Base-by-base conservation (phyloP, 2,329 filamentous ascomycete genomes). In the Penicillium occitanis region DNA sequence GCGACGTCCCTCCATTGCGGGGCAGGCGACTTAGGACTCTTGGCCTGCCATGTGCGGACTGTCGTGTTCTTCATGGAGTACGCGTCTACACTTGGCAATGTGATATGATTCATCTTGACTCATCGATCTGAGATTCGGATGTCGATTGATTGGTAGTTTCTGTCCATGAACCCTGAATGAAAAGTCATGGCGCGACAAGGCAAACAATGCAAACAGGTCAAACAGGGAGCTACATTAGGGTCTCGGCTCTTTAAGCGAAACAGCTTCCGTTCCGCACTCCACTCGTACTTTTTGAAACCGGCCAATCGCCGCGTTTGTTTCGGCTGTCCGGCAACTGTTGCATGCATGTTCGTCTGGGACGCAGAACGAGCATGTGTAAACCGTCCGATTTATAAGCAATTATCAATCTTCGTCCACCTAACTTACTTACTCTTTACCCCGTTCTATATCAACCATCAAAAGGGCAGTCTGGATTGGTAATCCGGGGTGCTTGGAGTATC, bases 101-200 rank as follows among this genome's bases (percentile, higher is more conserved):
- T 53, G n/a, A 5, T 25, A 55, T 57, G 53, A 57, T 14, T 57
- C 53, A 57, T 57, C n/a, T 57, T 57, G 53, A 57, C 53, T 57
- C 33, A 57, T 57, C 53, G 33, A 40, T 57, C 6, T 17, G 19
- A 22, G 33, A 22, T 37, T 19, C 30, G 25, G 10, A 10, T 37
- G 19, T 55, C 28, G 28, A 19, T 7, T 28, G 13, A 28, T 35
- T 14, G 50, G 28, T 19, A 19, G 2, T n/a, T 53, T 14, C 10
- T 2, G n/a, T 17, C 8, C n/a, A 1, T 33, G 17, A 35, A 55
- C 28, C 17, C 33, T 22, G 53, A 14, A 6, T 25, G 53, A 25
- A 8, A 37, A 10, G 10, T 37, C 17, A 37, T 3, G 30, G 17
- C n/a, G 8, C 17, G 51, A 10, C 28, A 22, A 33, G 11, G 51